A percentile compares a stretch with the other conserved stretches of the same genome.
phyloP scores from a whole-genome alignment of 2,329 filamentous ascomycete genomes.

The Fusarium praegraminearum region DNA sequence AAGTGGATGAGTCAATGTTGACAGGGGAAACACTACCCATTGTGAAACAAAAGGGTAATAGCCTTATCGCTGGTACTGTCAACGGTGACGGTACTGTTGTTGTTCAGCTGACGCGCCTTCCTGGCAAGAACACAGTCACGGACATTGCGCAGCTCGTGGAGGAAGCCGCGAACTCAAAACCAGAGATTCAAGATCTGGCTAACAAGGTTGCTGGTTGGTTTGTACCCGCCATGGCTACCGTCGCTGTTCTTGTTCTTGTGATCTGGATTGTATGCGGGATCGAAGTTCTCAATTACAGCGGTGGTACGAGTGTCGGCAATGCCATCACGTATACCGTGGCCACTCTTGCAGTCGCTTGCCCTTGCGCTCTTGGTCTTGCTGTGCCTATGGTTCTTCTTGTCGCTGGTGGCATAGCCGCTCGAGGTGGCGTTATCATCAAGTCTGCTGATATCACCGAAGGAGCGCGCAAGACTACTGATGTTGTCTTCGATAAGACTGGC shows the following conservation, averaged over 20 bases:
- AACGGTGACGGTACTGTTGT: slow-evolving; percentile 61
- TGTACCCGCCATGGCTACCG: slow-evolving; percentile 64
- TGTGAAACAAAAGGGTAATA: slow-evolving; percentile 7
- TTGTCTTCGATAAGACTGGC: slow-evolving; percentile 76
- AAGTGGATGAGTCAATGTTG: slow-evolving; percentile 74
- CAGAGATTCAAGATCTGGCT: slow-evolving; percentile 68
- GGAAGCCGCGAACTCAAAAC: slow-evolving; percentile 69
- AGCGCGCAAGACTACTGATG: slow-evolving; percentile 65
- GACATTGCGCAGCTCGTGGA: slow-evolving; percentile 71
- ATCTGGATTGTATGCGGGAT: slow-evolving; percentile 17
- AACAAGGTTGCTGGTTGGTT: slow-evolving; percentile 70
- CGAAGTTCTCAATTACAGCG: slow-evolving; percentile 53
- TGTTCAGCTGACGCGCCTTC: slow-evolving; percentile 62
- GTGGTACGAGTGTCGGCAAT: slow-evolving; percentile 45
- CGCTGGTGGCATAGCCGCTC: slow-evolving; percentile 68
- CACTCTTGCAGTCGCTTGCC: slow-evolving; percentile 72
- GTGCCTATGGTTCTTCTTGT: slow-evolving; percentile 76
- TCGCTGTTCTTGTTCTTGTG: slow-evolving; percentile 59
- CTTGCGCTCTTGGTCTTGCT: slow-evolving; percentile 73
- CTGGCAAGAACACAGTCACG: slow-evolving; percentile 69
- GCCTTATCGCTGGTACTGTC: slow-evolving; percentile 9
- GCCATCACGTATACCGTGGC: slow-evolving; percentile 56
- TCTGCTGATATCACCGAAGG: slow-evolving; percentile 66
- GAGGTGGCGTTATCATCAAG: slow-evolving; percentile 71
- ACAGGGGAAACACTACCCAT: slow-evolving; percentile 3